Conservation (phyloP, 2,329 filamentous ascomycete genomes). For the Xylariaceae sp. region DNA sequence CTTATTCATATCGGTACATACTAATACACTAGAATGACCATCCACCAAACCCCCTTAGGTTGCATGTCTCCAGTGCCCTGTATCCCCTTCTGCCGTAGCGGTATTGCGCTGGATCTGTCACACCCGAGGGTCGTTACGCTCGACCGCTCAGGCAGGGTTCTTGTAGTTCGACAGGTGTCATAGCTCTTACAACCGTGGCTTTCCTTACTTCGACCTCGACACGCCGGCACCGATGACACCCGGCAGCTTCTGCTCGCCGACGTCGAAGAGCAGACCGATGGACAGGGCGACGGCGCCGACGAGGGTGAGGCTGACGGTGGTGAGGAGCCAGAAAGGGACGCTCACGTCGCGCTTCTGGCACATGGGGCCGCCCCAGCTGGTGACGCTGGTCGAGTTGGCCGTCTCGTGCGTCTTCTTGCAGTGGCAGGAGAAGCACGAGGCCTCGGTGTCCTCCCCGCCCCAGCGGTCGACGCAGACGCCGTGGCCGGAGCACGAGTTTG, state of each 20-base stretch:
- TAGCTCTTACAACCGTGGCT: background rate
- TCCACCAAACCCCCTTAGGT: background rate
- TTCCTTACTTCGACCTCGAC: constrained; percentile 53
- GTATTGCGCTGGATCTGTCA: too few species aligned
- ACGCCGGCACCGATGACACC: constrained; percentile 96
- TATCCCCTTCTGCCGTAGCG: background rate
- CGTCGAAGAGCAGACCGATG: constrained; percentile 72
- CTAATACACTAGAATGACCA: constrained; percentile 16
- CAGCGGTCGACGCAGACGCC: constrained; percentile 70
- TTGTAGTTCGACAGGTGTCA: background rate
- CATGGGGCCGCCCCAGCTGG: constrained; percentile 76
- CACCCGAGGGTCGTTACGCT: too few species aligned
- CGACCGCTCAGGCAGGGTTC: too few species aligned
- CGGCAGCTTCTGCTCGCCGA: constrained; percentile 82
- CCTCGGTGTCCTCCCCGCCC: constrained; percentile 34
- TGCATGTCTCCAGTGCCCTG: background rate
- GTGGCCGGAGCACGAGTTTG: constrained; percentile 76
- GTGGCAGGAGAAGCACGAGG: constrained; percentile 69
- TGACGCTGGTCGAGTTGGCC: constrained; percentile 38
- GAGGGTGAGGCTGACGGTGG: constrained; percentile 65
- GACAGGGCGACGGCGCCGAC: constrained; percentile 63
- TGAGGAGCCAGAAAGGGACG: constrained; percentile 81
- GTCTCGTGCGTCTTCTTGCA: constrained; percentile 58
- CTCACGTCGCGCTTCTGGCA: constrained; percentile 93
- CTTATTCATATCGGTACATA: constrained; percentile 16